Conservation (phyloP, 1,139 yeast genomes). For the Taphrina populina region DNA sequence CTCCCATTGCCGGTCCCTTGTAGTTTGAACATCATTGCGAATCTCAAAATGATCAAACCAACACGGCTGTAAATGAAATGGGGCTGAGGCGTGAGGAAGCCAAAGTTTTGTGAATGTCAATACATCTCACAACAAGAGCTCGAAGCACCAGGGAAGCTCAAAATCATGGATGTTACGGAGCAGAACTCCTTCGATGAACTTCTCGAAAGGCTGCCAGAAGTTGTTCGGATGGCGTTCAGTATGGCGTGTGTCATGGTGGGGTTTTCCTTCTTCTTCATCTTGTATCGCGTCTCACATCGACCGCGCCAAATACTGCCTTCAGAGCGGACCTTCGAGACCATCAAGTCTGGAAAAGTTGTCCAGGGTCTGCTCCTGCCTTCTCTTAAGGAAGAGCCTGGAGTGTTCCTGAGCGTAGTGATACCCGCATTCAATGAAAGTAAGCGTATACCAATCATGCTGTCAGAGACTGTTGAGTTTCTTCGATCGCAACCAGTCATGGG, state of each 20-base stretch:
- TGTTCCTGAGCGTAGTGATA: constrained; percentile 70
- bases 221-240: constrained; percentile 13
- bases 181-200: background rate
- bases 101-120: too few species aligned
- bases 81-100: too few species aligned
- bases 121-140: too few species aligned
- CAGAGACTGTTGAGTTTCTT: constrained; percentile 67
- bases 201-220: constrained; percentile 4
- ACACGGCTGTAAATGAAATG: too few species aligned
- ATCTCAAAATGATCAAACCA: too few species aligned
- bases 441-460: constrained; percentile 71
- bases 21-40: too few species aligned
- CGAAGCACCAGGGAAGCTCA: too few species aligned
- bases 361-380: constrained; percentile 25
- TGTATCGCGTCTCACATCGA: constrained; percentile 35
- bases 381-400: constrained; percentile 31
- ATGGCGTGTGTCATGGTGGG: constrained; percentile 8
- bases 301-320: constrained; percentile 37
- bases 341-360: constrained; percentile 11
- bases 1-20: background rate
- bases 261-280: constrained; percentile 13
- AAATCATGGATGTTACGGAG: constrained; percentile 2
- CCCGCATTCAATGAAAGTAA: constrained; percentile 88
- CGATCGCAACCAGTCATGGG: constrained; percentile 40
- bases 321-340: constrained; percentile 35